Evolutionary conservation across 805 yeast genomes (phyloP).

Genomic region (Lipomyces starkeyi): DNA sequence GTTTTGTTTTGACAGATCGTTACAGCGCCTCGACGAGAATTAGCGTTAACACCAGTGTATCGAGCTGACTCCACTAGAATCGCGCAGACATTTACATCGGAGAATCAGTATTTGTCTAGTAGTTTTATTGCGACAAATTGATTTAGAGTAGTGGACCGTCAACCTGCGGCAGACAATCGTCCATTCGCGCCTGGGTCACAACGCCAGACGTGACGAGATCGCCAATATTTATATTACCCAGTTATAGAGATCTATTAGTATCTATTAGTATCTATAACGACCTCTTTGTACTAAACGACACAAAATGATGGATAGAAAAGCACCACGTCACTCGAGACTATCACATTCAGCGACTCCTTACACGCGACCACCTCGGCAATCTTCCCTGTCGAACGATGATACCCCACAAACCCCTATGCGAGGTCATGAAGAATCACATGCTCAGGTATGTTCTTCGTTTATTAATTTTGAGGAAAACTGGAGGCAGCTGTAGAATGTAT

Average conservation of each 20-base stretch:
- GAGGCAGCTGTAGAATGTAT: not conserved
- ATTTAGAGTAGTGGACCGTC: not conserved
- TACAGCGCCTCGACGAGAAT: too few species aligned
- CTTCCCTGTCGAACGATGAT: not conserved
- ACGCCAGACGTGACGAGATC: not conserved
- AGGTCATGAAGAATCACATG: constrained; percentile 1
- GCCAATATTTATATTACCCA: not conserved
- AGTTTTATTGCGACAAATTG: not conserved
- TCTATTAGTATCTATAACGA: not conserved
- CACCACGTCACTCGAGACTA: constrained; percentile 9
- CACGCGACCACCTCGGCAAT: constrained; percentile 14
- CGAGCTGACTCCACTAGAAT: not conserved
- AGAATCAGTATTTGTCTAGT: not conserved
- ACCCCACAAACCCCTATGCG: constrained; percentile 16
- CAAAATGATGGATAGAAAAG: constrained; percentile 25
- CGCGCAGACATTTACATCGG: not conserved
- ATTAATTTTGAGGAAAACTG: not conserved
- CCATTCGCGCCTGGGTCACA: not conserved
- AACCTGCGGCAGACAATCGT: not conserved
- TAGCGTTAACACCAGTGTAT: too few species aligned
- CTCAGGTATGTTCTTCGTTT: constrained; percentile 12
- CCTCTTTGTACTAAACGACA: not conserved
- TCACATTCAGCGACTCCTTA: constrained; percentile 13
- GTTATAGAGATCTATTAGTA: not conserved
- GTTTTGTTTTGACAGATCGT: too few species aligned